Evolutionary conservation across 2,329 filamentous ascomycete species (phyloP).

Genomic region (Neofusicoccum cordaticola): DNA sequence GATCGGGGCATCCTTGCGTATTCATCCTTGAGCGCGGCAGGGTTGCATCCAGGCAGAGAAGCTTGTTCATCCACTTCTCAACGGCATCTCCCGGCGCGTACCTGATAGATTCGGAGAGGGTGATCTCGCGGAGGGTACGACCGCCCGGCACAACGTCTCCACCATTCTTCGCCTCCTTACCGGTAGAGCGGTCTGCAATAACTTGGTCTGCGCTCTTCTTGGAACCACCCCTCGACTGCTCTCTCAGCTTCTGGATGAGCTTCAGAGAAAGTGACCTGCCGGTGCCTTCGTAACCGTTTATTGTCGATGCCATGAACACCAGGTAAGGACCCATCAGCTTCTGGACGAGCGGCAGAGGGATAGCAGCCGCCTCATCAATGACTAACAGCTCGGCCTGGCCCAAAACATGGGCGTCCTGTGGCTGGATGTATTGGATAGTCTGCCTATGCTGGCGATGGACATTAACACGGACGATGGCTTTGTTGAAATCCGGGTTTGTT

Average conservation of each 20-base stretch:
- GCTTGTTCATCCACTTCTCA: constrained; percentile 92
- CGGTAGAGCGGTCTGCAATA: constrained; percentile 75
- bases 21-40: constrained; percentile 72
- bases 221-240: constrained; percentile 73
- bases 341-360: constrained; percentile 84
- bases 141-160: constrained; percentile 48
- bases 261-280: constrained; percentile 93
- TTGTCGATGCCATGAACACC: constrained; percentile 98
- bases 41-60: constrained; percentile 91
- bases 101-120: constrained; percentile 87
- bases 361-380: constrained; percentile 96
- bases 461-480: constrained; percentile 96
- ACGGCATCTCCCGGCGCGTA: constrained; percentile 88
- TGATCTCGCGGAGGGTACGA: constrained; percentile 85
- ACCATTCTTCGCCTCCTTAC: constrained; percentile 55
- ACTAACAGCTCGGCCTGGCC: constrained; percentile 94
- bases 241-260: constrained; percentile 92
- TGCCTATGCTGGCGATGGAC: constrained; percentile 92
- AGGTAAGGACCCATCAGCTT: constrained; percentile 96
- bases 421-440: constrained; percentile 97
- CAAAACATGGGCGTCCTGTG: constrained; percentile 90
- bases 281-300: constrained; percentile 98
- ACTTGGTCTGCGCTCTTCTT: constrained; percentile 59
- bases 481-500: constrained; percentile 98
- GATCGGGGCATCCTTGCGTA: constrained; percentile 81